A percentile compares a stretch with the other conserved stretches of the same genome.
phyloP scores from a whole-genome alignment of 192 early-diverging fungal genomes.

The Lunasporangiospora selenospora region DNA sequence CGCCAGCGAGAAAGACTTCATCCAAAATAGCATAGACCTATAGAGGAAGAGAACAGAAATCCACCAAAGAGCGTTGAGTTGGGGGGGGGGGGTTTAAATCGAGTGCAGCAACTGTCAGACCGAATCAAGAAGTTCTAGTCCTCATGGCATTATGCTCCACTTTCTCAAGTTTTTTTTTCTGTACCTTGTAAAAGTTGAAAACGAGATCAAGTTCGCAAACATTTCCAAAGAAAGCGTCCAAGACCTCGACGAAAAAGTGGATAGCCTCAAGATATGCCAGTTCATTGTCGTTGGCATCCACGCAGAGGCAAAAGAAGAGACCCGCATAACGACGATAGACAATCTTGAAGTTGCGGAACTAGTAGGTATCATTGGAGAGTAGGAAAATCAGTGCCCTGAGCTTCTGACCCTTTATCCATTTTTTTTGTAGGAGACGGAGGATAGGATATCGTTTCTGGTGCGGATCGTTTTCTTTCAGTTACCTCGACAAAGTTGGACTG shows the following conservation, averaged over 20 bases:
- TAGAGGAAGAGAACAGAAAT: background rate
- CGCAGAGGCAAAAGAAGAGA: constrained; percentile 99
- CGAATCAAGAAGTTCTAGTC: background rate
- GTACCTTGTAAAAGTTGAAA: constrained; percentile 95
- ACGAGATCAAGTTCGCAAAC: constrained; percentile 99
- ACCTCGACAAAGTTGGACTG: constrained; percentile 99
- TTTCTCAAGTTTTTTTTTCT: background rate
- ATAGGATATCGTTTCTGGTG: background rate
- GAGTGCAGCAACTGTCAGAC: background rate
- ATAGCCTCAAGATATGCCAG: constrained; percentile 95
- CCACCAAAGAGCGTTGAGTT: background rate
- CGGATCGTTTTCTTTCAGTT: constrained; percentile 6
- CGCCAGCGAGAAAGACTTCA: constrained; percentile 97
- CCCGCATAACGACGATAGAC: constrained; percentile 98
- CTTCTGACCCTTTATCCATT: background rate
- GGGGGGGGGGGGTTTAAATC: background rate
- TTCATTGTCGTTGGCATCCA: constrained; percentile 99
- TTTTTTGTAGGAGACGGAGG: background rate
- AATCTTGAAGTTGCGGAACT: constrained; percentile 98
- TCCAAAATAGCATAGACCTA: constrained; percentile 96
- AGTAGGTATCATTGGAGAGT: background rate
- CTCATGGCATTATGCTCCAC: background rate
- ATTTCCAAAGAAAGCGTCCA: constrained; percentile 98
- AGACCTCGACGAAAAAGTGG: constrained; percentile 98
- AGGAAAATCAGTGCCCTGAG: background rate